Evolutionary conservation across 2,329 filamentous ascomycete genomes (phyloP).

Genomic region (Ophiostoma sp.): DNA sequence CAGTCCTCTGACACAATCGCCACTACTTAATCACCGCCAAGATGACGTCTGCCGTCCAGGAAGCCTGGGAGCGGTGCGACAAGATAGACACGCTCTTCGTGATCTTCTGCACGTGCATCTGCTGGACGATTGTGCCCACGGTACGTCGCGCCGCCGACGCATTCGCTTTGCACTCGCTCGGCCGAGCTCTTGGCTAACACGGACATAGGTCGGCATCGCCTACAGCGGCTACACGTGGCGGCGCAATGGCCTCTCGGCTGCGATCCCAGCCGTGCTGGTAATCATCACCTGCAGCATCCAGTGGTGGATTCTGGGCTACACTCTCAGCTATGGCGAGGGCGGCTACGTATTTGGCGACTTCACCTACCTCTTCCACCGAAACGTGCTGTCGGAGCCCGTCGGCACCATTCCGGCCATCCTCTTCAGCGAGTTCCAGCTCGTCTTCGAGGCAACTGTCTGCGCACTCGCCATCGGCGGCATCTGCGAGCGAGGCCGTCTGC

Average conservation of each 20-base stretch:
- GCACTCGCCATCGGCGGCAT: slow-evolving; percentile 21
- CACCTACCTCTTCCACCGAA: slow-evolving; percentile 78
- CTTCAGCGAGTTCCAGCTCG: slow-evolving; percentile 70
- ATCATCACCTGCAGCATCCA: slow-evolving; percentile 88
- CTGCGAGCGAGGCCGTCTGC: slow-evolving; percentile 19
- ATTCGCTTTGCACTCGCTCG: background rate
- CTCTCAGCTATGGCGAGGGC: slow-evolving; percentile 77
- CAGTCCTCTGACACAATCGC: background rate
- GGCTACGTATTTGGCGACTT: slow-evolving; percentile 82
- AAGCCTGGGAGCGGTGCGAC: slow-evolving; percentile 13
- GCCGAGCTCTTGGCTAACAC: no score
- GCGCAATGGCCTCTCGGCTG: slow-evolving; percentile 20
- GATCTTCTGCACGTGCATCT: slow-evolving; percentile 20
- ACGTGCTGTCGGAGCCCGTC: slow-evolving; percentile 84
- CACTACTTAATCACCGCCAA: background rate
- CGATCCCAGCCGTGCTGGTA: slow-evolving; percentile 66
- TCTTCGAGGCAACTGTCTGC: slow-evolving; percentile 23
- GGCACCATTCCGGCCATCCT: slow-evolving; percentile 88
- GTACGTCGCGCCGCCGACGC: background rate
- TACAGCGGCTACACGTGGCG: slow-evolving; percentile 23
- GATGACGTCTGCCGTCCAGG: slow-evolving; percentile 1
- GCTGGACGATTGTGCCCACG: slow-evolving; percentile 22
- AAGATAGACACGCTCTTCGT: slow-evolving; percentile 21
- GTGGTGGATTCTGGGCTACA: slow-evolving; percentile 99
- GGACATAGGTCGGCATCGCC: slow-evolving; percentile 18